Evolutionary conservation across 805 yeast genomes (phyloP).

Genomic region (Candida yuanshanica): DNA sequence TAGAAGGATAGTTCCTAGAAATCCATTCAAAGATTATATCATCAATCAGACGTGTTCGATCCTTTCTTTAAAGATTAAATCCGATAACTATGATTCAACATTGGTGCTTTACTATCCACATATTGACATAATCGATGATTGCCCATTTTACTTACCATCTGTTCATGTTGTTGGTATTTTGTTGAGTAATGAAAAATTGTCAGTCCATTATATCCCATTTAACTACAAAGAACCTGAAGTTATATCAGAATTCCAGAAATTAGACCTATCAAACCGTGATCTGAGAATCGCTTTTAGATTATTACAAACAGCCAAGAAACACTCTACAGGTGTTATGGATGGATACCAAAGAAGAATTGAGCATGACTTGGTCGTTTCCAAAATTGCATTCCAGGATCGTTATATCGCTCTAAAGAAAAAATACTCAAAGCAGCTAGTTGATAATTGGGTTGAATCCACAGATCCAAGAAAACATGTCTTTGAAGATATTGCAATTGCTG

Average conservation of each 20-base stretch:
- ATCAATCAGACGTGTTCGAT: conserved; percentile 80
- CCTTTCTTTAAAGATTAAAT: conserved; percentile 27
- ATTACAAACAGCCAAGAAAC: conserved; percentile 74
- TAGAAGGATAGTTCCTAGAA: conserved; percentile 87
- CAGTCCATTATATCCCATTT: conserved; percentile 75
- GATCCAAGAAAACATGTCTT: conserved; percentile 95
- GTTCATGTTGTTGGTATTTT: conserved; percentile 75
- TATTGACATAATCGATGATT: conserved; percentile 47
- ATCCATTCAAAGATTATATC: conserved; percentile 77
- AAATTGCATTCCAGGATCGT: conserved; percentile 75
- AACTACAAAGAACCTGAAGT: conserved; percentile 23
- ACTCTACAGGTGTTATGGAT: conserved; percentile 73
- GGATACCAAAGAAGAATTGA: conserved; percentile 87
- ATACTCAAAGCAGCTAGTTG: conserved; percentile 69
- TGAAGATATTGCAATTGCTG: conserved; percentile 94
- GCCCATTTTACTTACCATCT: conserved; percentile 87
- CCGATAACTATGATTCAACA: conserved; percentile 31
- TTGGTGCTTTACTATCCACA: conserved; percentile 79
- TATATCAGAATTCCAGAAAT: conserved; percentile 23
- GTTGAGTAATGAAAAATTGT: conserved; percentile 38
- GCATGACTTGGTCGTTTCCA: conserved; percentile 82
- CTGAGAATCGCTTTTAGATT: conserved; percentile 79
- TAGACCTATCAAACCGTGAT: conserved; percentile 51
- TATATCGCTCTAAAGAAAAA: conserved; percentile 77
- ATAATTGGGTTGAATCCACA: conserved; percentile 87